Conservation (phyloP, 768 basidiomycete genomes). For the Suillus discolor region DNA sequence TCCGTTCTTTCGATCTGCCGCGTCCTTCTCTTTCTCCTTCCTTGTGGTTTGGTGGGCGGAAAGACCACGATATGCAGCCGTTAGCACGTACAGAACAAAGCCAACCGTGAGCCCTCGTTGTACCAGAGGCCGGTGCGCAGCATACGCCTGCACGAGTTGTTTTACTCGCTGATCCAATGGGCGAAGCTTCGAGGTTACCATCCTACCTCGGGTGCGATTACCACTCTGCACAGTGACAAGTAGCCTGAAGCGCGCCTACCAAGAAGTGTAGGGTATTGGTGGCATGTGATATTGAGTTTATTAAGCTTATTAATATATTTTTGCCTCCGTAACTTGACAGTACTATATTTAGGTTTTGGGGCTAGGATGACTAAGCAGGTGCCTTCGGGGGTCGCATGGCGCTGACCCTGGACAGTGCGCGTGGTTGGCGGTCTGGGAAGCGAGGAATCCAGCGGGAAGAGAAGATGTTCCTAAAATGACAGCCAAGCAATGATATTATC, state of each 20-base stretch:
- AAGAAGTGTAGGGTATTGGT: not conserved
- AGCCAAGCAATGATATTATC: too few relatives aligned
- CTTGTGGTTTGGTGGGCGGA: slow-evolving; percentile 42
- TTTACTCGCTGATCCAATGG: slow-evolving; percentile 42
- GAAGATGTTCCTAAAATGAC: too few relatives aligned
- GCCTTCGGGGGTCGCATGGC: too few relatives aligned
- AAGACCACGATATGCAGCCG: slow-evolving; percentile 61
- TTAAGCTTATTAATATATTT: too few relatives aligned
- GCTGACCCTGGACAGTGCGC: too few relatives aligned
- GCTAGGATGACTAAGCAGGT: too few relatives aligned
- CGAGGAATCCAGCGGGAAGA: too few relatives aligned
- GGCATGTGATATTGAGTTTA: not conserved
- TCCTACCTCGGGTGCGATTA: slow-evolving; percentile 13
- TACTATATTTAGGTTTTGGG: too few relatives aligned
- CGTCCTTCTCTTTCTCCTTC: slow-evolving; percentile 23
- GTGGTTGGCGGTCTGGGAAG: too few relatives aligned
- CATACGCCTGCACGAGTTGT: slow-evolving; percentile 54
- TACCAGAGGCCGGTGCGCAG: slow-evolving; percentile 64
- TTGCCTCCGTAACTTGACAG: too few relatives aligned
- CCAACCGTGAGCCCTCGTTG: slow-evolving; percentile 70
- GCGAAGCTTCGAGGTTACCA: slow-evolving; percentile 33
- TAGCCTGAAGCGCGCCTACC: not conserved
- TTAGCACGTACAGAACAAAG: slow-evolving; percentile 73
- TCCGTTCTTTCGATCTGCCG: slow-evolving; percentile 30
- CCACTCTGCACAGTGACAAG: not conserved